phyloP scores from a whole-genome alignment of 345 rosid genomes.

The Eucalyptus globulus region DNA sequence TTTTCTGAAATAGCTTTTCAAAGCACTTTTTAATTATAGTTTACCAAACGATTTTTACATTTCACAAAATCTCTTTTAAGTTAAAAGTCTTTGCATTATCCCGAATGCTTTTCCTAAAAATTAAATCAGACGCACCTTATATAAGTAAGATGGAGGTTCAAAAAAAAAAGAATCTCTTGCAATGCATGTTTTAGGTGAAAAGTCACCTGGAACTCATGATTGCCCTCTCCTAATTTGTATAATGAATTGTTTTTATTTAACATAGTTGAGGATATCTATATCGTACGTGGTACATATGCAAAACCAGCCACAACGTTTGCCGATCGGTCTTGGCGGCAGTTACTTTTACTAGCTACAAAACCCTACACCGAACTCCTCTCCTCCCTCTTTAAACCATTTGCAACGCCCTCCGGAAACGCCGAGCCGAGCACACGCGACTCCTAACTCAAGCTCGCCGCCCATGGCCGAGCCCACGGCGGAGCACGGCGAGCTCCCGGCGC shows the following conservation, averaged over 20 bases:
- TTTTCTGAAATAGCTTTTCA: fast-evolving
- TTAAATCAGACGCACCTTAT: fast-evolving
- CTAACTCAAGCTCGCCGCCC: neutral
- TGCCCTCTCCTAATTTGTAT: no score
- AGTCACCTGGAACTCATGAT: no score
- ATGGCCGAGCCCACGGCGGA: neutral
- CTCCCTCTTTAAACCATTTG: neutral
- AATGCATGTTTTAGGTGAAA: no score
- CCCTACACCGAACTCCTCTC: neutral
- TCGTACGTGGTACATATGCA: neutral
- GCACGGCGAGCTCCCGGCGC: neutral
- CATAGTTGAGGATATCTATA: no score
- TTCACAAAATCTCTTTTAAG: no score
- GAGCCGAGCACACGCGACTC: neutral
- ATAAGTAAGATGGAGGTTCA: fast-evolving
- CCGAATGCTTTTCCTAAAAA: fast-evolving
- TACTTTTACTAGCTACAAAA: neutral
- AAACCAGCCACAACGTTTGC: neutral
- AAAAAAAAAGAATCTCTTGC: no score
- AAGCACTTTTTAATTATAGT: no score
- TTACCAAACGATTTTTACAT: fast-evolving
- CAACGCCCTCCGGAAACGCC: neutral
- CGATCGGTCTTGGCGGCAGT: neutral
- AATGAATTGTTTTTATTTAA: no score
- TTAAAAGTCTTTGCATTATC: no score